These are phyloP conservation scores for Triangularia setosa DNA, from an alignment of 2,329 filamentous ascomycete species.

Conservation along the genomic window DNA sequence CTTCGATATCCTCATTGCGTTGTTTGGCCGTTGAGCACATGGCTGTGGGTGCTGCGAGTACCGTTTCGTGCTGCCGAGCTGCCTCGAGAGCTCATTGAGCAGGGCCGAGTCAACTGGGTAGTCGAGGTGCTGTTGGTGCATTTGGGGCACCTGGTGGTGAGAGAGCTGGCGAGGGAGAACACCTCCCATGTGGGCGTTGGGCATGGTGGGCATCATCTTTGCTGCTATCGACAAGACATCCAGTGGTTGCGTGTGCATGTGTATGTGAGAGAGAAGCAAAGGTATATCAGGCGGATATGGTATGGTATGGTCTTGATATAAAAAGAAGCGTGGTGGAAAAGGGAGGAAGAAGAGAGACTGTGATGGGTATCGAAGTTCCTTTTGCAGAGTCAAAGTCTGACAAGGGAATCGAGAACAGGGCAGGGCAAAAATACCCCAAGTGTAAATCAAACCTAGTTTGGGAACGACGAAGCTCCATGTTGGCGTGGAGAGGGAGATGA, in stretches of 20 bases:
- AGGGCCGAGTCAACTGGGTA: constrained; percentile 43
- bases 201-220: constrained; percentile 32
- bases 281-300: constrained; percentile 1
- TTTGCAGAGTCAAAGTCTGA: background rate
- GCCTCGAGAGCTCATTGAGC: constrained; percentile 47
- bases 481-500: constrained; percentile 28
- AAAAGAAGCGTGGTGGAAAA: background rate
- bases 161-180: constrained; percentile 6
- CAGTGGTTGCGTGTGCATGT: background rate
- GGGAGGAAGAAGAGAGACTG: background rate
- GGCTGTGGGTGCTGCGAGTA: constrained; percentile 39
- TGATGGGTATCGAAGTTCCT: background rate
- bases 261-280: background rate
- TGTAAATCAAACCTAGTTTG: constrained; percentile 29
- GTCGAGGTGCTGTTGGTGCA: constrained; percentile 24
- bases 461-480: constrained; percentile 25
- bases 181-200: constrained; percentile 32
- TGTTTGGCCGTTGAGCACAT: constrained; percentile 44
- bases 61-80: constrained; percentile 47
- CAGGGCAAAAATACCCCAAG: constrained; percentile 12
- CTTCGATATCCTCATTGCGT: constrained; percentile 59
- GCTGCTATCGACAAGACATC: constrained; percentile 28
- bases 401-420: constrained; percentile 6
- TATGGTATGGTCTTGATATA: background rate
- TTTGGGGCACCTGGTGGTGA: constrained; percentile 7